Evolutionary conservation across 2,329 filamentous ascomycete species (phyloP).

Genomic region (Lecanicillium sp.): DNA sequence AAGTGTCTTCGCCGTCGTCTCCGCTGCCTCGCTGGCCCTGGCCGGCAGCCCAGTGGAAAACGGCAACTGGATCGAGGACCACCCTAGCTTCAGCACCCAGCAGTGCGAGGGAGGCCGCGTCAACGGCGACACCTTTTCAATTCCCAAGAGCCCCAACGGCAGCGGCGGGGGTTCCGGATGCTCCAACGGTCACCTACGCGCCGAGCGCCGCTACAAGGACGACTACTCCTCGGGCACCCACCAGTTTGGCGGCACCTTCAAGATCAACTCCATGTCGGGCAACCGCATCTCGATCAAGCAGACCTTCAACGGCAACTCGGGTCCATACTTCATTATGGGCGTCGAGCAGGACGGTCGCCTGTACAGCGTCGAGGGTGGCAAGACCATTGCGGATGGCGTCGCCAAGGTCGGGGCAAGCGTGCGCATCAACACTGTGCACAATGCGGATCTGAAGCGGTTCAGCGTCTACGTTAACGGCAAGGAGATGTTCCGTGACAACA

Average conservation of each 20-base stretch:
- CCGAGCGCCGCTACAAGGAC: conserved; percentile 12
- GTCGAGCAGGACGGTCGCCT: conserved; percentile 17
- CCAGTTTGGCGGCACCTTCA: conserved; percentile 21
- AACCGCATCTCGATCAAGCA: conserved; percentile 21
- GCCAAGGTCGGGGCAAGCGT: conserved; percentile 18
- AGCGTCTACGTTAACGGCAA: conserved; percentile 22
- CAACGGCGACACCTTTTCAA: conserved; percentile 8
- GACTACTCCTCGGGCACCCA: conserved; percentile 10
- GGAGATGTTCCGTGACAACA: conserved; percentile 16
- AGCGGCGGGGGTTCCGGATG: conserved; percentile 3
- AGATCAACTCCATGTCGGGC: conserved; percentile 20
- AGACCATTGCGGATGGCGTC: conserved; percentile 16
- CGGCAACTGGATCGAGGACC: conserved; percentile 9
- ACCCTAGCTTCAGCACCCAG: conserved; percentile 4
- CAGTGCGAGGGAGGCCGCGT: conserved; percentile 7
- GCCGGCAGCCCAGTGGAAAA: conserved; percentile 6
- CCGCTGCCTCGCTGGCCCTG: background rate
- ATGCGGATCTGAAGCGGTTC: conserved; percentile 16
- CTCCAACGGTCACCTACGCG: conserved; percentile 12
- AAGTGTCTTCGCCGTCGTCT: background rate
- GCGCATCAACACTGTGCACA: conserved; percentile 22
- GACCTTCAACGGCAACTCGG: conserved; percentile 19
- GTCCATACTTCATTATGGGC: conserved; percentile 20
- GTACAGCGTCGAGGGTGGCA: conserved; percentile 20
- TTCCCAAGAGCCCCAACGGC: conserved; percentile 3